These are phyloP conservation scores for Gloeostereum incarnatum DNA, from an alignment of 768 basidiomycete genomes.

Conservation along the genomic window DNA sequence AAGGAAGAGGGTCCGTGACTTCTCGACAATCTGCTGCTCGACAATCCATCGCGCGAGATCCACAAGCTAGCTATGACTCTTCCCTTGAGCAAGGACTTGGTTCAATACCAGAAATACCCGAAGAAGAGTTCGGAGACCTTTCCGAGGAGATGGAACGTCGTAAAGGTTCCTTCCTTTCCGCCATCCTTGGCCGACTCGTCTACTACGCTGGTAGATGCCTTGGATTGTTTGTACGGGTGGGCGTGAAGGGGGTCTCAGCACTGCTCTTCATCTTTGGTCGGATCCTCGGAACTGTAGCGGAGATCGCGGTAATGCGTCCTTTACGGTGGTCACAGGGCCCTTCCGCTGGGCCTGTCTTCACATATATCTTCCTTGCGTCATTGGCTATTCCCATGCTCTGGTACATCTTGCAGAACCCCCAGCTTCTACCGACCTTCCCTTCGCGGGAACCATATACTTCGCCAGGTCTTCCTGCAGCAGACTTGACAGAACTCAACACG, in stretches of 20 bases:
- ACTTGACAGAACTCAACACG: slow-evolving; percentile 54
- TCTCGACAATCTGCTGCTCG: slow-evolving; percentile 25
- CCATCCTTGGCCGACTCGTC: slow-evolving; percentile 30
- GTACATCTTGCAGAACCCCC: slow-evolving; percentile 31
- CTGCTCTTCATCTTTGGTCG: slow-evolving; percentile 35
- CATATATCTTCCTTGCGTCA: slow-evolving; percentile 35
- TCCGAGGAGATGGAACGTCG: too few species aligned
- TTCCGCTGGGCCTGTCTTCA: slow-evolving; percentile 22
- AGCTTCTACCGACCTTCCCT: slow-evolving; percentile 20
- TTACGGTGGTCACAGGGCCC: slow-evolving; percentile 25
- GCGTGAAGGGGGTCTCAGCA: slow-evolving; percentile 14
- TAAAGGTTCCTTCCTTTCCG: slow-evolving; percentile 16
- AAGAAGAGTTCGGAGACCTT: too few species aligned
- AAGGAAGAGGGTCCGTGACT: slow-evolving; percentile 27
- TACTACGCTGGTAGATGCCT: slow-evolving; percentile 10
- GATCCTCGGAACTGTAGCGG: slow-evolving; percentile 37
- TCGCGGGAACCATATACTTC: slow-evolving; percentile 31
- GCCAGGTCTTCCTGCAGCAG: slow-evolving; percentile 51
- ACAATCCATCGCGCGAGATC: slow-evolving; percentile 20
- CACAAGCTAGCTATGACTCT: slow-evolving; percentile 58
- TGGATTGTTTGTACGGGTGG: slow-evolving; percentile 1
- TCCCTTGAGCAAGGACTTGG: too few species aligned
- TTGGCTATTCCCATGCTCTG: too few species aligned
- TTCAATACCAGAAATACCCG: too few species aligned
- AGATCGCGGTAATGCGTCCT: slow-evolving; percentile 41